Evolutionary conservation across 176 grass and related monocot species (phyloP), one percentile per base, ranked within the genome.

Genomic region (Otatea glauca): DNA sequence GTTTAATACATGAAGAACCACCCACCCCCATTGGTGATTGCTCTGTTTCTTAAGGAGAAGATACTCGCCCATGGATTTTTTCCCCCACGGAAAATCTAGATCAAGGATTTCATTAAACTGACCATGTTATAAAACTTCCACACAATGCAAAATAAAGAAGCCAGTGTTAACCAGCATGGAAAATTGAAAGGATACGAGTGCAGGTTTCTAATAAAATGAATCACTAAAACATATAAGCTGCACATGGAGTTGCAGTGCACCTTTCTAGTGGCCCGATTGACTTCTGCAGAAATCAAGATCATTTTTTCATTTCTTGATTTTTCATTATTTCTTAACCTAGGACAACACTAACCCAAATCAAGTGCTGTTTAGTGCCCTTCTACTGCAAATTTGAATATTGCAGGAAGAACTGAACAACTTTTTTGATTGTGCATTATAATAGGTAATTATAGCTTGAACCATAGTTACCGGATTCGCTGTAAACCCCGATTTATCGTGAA

Each of bases 1-100:
- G 45, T 37, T 74, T 39, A 83, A n/a, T 50, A 38, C 42, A 62
- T 63, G 80, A 71, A 81, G 29, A 81, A 60, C n/a, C n/a, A 58
- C 17, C n/a, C n/a, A 58, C 11, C 20, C 25, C 24, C 23, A 34
- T 27, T 58, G 67, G 24, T 59, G 66, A 44, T 32, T 32, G 23
- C 35, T 29, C 34, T 70, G 27, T 21, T 78, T 81, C 37, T 70
- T 70, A 42, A 70, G 32, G 37, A 58, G 70, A 45, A 62, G n/a
- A 35, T 32, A 18, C 25, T 64, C 24, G 0, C 58, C 62, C 18
- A 20, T 55, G 18, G 53, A 21, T 18, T 55, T 55, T 20, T 21
- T 58, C 9, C 20, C 54, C 54, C 20, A 8, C 20, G 7, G 18
- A 9, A 56, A 8, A 56, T 56, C 54, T n/a, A 56, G 20, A 21